Conservation (phyloP, 495 filamentous ascomycete species). For the Penicillium waksmanii region DNA sequence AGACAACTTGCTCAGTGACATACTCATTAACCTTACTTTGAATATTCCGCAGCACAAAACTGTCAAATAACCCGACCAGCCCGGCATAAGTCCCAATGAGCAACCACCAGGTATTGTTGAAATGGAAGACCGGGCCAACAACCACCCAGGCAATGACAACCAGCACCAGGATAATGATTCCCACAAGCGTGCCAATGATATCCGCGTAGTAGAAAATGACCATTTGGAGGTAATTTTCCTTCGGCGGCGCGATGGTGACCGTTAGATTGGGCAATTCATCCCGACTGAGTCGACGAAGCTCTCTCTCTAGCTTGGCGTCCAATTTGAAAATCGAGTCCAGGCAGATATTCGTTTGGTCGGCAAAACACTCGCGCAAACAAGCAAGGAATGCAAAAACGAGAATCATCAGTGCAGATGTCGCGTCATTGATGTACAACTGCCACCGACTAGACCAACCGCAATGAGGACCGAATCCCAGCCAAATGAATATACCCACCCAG, state of each 20-base stretch:
- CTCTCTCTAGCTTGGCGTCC: constrained; percentile 38
- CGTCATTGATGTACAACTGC: constrained; percentile 47
- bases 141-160: constrained; percentile 36
- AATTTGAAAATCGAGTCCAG: constrained; percentile 38
- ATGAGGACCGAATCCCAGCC: constrained; percentile 37
- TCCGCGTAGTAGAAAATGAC: constrained; percentile 40
- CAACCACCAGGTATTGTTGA: constrained; percentile 43
- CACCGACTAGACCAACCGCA: constrained; percentile 35
- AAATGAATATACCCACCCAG: constrained; percentile 41
- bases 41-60: constrained; percentile 43
- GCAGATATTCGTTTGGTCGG: constrained; percentile 31
- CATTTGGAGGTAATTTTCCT: constrained; percentile 30
- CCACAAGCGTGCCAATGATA: constrained; percentile 39
- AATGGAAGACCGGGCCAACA: constrained; percentile 34
- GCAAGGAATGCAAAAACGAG: constrained; percentile 43
- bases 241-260: constrained; percentile 29
- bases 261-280: constrained; percentile 24
- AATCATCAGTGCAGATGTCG: constrained; percentile 39
- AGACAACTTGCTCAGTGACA: constrained; percentile 30
- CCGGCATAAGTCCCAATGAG: constrained; percentile 48
- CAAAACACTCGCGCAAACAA: constrained; percentile 41
- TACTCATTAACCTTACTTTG: constrained; percentile 35
- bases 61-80: constrained; percentile 42
- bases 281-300: constrained; percentile 35
- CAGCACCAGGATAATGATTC: constrained; percentile 32